phyloP scores from a whole-genome alignment of 2,329 filamentous ascomycete genomes.

The Immersiporthe knoxdaviesiana region DNA sequence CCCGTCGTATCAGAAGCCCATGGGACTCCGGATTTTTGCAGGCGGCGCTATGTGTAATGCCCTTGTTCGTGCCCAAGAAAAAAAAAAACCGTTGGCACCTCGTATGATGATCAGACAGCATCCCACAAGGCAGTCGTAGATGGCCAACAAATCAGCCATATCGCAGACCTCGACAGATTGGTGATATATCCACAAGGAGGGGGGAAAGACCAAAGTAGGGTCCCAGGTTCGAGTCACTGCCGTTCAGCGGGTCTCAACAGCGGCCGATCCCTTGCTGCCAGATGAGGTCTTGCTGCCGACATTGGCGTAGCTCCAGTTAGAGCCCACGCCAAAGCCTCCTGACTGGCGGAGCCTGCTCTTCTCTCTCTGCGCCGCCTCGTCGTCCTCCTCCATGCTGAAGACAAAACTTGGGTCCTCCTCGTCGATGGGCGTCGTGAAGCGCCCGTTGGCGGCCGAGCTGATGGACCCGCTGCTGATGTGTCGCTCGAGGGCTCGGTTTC shows the following conservation, averaged over 20 bases:
- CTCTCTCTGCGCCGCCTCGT: conserved; percentile 50
- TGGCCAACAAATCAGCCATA: background rate
- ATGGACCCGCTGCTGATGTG: conserved; percentile 64
- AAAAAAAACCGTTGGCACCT: background rate
- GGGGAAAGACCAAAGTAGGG: background rate
- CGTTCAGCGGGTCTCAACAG: conserved; percentile 28
- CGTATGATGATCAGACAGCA: background rate
- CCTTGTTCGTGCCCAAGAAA: background rate
- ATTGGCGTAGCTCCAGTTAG: conserved; percentile 49
- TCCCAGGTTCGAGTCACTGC: background rate
- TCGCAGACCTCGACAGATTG: background rate
- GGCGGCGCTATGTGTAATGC: background rate
- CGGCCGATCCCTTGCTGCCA: conserved; percentile 21
- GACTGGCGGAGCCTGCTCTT: conserved; percentile 51
- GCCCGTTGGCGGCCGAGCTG: conserved; percentile 54
- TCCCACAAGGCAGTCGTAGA: background rate
- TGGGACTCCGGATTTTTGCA: background rate
- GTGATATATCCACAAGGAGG: background rate
- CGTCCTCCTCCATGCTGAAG: conserved; percentile 68
- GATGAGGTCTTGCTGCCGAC: conserved; percentile 28
- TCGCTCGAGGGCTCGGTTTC: conserved; percentile 53
- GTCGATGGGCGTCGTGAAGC: conserved; percentile 67
- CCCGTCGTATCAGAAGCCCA: background rate
- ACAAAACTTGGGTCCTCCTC: conserved; percentile 67
- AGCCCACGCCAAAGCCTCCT: conserved; percentile 41